Evolutionary conservation across 2,329 filamentous ascomycete genomes (phyloP).

Genomic region (Colletotrichum sublineola): DNA sequence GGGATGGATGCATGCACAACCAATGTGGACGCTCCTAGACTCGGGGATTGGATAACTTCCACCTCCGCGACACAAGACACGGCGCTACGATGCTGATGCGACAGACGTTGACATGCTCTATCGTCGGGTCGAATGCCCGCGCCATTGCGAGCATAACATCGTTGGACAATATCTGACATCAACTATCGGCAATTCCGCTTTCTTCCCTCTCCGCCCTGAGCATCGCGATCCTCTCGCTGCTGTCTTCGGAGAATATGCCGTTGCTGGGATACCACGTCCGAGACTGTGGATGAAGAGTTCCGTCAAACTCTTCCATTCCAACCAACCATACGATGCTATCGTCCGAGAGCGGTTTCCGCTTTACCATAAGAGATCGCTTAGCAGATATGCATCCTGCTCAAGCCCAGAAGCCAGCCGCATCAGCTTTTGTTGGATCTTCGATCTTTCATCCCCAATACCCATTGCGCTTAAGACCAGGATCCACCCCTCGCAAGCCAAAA

Average conservation of each 20-base stretch:
- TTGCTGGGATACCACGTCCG: conserved; percentile 25
- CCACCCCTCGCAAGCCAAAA: conserved; percentile 38
- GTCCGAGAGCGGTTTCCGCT: not conserved
- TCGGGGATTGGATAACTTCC: not conserved
- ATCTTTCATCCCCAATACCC: conserved; percentile 35
- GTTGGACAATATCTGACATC: conserved; percentile 3
- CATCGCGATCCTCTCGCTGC: not conserved
- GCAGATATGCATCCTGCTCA: conserved; percentile 25
- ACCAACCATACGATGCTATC: not conserved
- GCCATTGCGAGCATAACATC: conserved; percentile 1
- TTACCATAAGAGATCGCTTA: conserved; percentile 10
- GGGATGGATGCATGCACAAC: conserved; percentile 1
- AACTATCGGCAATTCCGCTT: conserved; percentile 5
- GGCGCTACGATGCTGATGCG: not conserved
- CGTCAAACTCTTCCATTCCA: not conserved
- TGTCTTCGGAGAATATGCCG: not conserved
- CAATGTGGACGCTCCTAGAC: conserved; percentile 15
- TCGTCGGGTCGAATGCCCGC: not conserved
- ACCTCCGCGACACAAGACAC: conserved; percentile 2
- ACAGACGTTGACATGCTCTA: conserved; percentile 14
- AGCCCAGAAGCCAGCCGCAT: conserved; percentile 30
- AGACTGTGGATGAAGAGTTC: not conserved
- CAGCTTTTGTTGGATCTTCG: conserved; percentile 39
- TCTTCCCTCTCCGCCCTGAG: not conserved
- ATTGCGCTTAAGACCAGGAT: conserved; percentile 23